A percentile compares a stretch with the other conserved stretches of the same genome.
These are phyloP conservation scores for Scedosporium apiospermum DNA, from an alignment of 2,329 filamentous ascomycete species.

Conservation along the genomic window DNA sequence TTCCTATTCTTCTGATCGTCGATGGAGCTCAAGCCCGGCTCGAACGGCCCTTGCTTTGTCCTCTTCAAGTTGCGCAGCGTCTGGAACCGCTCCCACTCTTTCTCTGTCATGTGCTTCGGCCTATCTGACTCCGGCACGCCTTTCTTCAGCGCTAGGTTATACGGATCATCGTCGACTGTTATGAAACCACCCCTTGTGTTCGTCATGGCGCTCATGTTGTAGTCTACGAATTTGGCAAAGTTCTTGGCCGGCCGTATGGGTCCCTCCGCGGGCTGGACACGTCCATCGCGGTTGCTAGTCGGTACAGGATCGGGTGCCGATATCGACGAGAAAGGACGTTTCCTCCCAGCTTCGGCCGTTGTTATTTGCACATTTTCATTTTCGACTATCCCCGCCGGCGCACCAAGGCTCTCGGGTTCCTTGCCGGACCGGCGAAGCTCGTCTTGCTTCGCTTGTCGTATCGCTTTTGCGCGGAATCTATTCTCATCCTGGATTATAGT, in stretches of 20 bases:
- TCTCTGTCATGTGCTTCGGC: conserved; percentile 78
- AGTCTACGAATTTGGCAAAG: conserved; percentile 91
- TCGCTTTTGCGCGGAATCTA: conserved; percentile 78
- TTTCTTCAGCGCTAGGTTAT: conserved; percentile 61
- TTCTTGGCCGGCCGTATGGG: conserved; percentile 69
- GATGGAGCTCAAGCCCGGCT: conserved; percentile 76
- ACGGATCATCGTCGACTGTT: conserved; percentile 81
- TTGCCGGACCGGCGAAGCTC: conserved; percentile 39
- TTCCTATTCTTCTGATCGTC: conserved; percentile 54
- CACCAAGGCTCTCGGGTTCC: conserved; percentile 32
- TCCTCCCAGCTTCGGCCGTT: conserved; percentile 37
- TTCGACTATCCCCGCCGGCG: conserved; percentile 61
- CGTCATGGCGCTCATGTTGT: conserved; percentile 96
- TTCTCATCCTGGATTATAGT: conserved; percentile 61
- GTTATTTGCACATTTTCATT: conserved; percentile 52
- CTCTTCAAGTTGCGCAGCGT: conserved; percentile 62
- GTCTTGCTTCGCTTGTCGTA: conserved; percentile 64
- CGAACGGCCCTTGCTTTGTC: conserved; percentile 72
- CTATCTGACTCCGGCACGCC: conserved; percentile 34
- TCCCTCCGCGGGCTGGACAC: conserved; percentile 30
- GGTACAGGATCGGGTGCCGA: conserved; percentile 35
- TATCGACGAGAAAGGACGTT: conserved; percentile 61
- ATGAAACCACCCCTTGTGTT: conserved; percentile 96
- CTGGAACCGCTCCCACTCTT: conserved; percentile 84
- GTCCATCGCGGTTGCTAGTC: conserved; percentile 60